These are phyloP conservation scores for Monosporascus sp. DNA, from an alignment of 2,329 filamentous ascomycete species.

Conservation along the genomic window DNA sequence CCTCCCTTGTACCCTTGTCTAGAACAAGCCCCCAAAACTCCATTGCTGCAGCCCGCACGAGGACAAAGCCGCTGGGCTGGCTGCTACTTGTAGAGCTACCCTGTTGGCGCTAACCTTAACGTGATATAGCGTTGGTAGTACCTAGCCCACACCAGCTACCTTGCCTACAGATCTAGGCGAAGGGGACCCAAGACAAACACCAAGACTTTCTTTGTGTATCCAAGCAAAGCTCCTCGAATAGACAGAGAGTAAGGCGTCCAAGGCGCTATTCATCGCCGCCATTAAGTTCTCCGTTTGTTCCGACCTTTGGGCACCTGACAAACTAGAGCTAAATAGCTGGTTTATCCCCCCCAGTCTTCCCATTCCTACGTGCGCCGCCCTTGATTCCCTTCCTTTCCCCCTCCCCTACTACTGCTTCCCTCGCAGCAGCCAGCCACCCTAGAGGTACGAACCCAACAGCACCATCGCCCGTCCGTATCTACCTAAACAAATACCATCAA, in stretches of 20 bases:
- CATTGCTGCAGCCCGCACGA: too few species aligned
- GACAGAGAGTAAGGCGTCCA: not conserved
- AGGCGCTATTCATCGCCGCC: not conserved
- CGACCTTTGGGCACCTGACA: not conserved
- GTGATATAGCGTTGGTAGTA: not conserved
- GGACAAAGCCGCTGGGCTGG: too few species aligned
- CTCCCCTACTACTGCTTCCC: not conserved
- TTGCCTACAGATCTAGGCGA: not conserved
- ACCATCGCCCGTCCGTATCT: not conserved
- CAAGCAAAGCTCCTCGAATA: not conserved
- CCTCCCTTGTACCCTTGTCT: too few species aligned
- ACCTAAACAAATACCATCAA: too few species aligned
- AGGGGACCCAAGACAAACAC: not conserved
- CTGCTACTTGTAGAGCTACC: too few species aligned
- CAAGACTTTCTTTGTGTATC: not conserved
- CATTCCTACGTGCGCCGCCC: too few species aligned
- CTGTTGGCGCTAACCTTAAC: too few species aligned
- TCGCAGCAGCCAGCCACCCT: too few species aligned
- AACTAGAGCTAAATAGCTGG: not conserved
- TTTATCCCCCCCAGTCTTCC: too few species aligned
- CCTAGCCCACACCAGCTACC: not conserved
- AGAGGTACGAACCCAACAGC: not conserved
- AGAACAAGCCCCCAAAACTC: too few species aligned
- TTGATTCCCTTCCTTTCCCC: not conserved
- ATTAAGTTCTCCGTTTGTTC: not conserved